A percentile compares a stretch with the other conserved stretches of the same genome.
phyloP scores from a whole-genome alignment of 306 rosid species.

The Rosa multiflora region DNA sequence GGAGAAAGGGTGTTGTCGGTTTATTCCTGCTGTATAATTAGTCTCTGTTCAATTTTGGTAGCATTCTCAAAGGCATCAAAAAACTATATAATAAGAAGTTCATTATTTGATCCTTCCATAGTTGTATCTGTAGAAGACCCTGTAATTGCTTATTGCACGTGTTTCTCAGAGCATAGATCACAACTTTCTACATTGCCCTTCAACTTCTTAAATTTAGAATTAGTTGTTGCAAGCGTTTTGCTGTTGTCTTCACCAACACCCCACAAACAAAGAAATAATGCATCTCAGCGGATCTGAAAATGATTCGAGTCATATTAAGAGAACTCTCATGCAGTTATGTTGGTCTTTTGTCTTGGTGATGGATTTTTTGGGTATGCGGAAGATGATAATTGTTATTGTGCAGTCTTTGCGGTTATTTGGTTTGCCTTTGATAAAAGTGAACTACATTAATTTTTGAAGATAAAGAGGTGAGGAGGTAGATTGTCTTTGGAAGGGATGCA shows the following conservation, averaged over 20 bases:
- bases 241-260: background rate
- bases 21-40: background rate
- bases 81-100: background rate
- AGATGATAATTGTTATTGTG: background rate
- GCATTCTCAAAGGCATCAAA: slow-evolving; percentile 28
- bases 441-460: background rate
- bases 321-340: background rate
- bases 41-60: slow-evolving; percentile 25
- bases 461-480: background rate
- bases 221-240: background rate
- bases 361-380: background rate
- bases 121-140: background rate
- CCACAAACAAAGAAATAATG: background rate
- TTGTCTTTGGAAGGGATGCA: background rate
- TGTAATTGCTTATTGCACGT: background rate
- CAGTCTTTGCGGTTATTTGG: background rate
- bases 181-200: background rate
- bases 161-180: background rate
- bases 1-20: slow-evolving; percentile 28
- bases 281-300: background rate
- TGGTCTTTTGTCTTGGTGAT: background rate
- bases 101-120: background rate
- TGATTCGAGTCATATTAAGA: background rate
- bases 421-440: background rate
- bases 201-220: background rate